Conservation (phyloP, 1,284 basidiomycete genomes). For the Tremellales sp. region DNA sequence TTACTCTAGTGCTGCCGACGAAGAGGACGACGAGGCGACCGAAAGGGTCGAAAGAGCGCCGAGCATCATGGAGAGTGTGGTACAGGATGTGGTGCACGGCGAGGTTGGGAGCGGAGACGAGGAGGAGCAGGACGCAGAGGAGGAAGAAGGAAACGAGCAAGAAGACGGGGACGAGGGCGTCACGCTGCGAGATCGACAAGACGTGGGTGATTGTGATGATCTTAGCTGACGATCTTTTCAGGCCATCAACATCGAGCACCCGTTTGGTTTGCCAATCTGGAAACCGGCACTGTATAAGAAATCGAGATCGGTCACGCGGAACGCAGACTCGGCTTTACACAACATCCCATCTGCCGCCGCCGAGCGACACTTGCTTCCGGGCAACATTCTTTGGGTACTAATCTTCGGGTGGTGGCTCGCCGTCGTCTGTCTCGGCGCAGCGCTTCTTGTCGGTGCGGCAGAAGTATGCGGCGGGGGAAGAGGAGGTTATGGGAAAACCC, state of each 20-base stretch:
- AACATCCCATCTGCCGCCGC: constrained; percentile 85
- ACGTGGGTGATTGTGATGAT: constrained; percentile 54
- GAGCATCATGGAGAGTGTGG: constrained; percentile 29
- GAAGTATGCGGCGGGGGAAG: constrained; percentile 61
- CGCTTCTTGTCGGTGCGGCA: constrained; percentile 65
- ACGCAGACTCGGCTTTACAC: constrained; percentile 92
- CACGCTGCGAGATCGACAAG: constrained; percentile 93
- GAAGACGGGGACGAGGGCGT: constrained; percentile 62
- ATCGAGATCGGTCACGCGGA: constrained; percentile 89
- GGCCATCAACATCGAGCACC: constrained; percentile 95
- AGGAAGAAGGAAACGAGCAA: constrained; percentile 37
- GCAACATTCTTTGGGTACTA: constrained; percentile 87
- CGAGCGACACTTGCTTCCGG: constrained; percentile 82
- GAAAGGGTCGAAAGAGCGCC: constrained; percentile 8
- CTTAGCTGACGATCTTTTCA: constrained; percentile 17
- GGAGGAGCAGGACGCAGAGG: constrained; percentile 29
- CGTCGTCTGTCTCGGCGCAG: constrained; percentile 66
- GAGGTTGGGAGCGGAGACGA: constrained; percentile 27
- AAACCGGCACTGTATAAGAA: constrained; percentile 99
- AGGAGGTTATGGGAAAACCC: constrained; percentile 74
- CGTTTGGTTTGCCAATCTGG: constrained; percentile 99
- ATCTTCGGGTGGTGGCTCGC: constrained; percentile 91
- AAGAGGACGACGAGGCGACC: constrained; percentile 22
- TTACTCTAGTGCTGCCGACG: constrained; percentile 27
- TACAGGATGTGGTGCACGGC: constrained; percentile 30